These are phyloP conservation scores for Neonectria hederae DNA, from an alignment of 2,329 filamentous ascomycete species.

Conservation along the genomic window DNA sequence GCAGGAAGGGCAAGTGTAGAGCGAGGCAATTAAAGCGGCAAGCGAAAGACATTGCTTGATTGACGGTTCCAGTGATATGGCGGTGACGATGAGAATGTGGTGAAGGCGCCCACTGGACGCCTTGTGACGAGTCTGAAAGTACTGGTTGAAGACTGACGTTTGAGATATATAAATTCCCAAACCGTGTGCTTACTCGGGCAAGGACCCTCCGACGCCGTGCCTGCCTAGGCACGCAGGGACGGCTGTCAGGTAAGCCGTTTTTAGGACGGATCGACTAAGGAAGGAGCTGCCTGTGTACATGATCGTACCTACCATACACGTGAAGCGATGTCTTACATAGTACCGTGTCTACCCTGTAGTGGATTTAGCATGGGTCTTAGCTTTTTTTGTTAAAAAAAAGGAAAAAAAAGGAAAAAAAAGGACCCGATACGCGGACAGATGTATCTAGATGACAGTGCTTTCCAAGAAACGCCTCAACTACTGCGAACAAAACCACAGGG, in stretches of 20 bases:
- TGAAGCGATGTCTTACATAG: too few relatives aligned
- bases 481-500: background rate
- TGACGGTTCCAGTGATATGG: too few relatives aligned
- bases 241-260: too few relatives aligned
- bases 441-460: background rate
- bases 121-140: background rate
- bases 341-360: background rate
- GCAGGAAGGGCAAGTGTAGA: slow-evolving; percentile 14
- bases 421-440: background rate
- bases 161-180: background rate
- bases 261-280: too few relatives aligned
- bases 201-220: too few relatives aligned
- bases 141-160: background rate
- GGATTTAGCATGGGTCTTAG: background rate
- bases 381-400: too few relatives aligned
- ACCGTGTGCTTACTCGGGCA: too few relatives aligned
- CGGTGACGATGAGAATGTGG: background rate
- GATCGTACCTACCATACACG: too few relatives aligned
- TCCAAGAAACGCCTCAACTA: background rate
- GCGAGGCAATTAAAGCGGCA: background rate
- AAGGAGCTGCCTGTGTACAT: too few relatives aligned
- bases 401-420: too few relatives aligned
- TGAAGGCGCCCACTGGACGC: background rate
- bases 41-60: background rate
- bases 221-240: too few relatives aligned